Conservation (phyloP, 768 basidiomycete species). For the Suillus hirtellus region DNA sequence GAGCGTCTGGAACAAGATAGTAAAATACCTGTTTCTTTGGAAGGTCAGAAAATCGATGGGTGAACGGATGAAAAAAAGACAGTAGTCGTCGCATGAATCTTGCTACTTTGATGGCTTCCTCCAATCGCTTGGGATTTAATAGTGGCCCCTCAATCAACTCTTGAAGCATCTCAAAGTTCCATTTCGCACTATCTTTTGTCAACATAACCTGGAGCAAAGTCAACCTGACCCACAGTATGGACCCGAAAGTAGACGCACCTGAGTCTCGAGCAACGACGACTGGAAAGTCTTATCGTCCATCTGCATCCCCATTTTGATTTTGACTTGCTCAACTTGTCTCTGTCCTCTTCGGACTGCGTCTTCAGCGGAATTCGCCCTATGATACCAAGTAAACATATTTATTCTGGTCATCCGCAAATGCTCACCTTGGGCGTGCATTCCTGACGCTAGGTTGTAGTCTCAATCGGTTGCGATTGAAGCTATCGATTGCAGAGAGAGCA, state of each 20-base stretch:
- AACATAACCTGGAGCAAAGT: conserved; percentile 63
- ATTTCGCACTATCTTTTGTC: conserved; percentile 86
- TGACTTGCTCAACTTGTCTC: conserved; percentile 86
- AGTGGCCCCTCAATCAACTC: conserved; percentile 92
- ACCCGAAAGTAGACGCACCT: conserved; percentile 45
- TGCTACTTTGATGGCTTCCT: conserved; percentile 90
- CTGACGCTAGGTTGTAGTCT: conserved; percentile 64
- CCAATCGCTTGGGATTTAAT: conserved; percentile 86
- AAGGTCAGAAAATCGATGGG: conserved; percentile 83
- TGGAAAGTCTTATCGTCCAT: conserved; percentile 97
- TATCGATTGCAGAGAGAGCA: conserved; percentile 86
- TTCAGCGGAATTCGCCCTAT: conserved; percentile 77
- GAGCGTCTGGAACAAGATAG: conserved; percentile 11
- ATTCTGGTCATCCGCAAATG: conserved; percentile 1
- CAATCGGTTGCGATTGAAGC: conserved; percentile 86
- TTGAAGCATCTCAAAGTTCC: conserved; percentile 88
- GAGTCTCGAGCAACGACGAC: conserved; percentile 78
- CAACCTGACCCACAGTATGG: conserved; percentile 3
- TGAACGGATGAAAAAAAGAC: conserved; percentile 91
- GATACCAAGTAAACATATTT: neutral
- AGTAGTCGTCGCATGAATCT: conserved; percentile 90
- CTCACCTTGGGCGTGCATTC: conserved; percentile 65
- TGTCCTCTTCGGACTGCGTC: conserved; percentile 87
- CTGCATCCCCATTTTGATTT: conserved; percentile 87
- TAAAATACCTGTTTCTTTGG: conserved; percentile 59